Evolutionary conservation across 495 filamentous ascomycete species (phyloP).

Genomic region (Bacidia rubella): DNA sequence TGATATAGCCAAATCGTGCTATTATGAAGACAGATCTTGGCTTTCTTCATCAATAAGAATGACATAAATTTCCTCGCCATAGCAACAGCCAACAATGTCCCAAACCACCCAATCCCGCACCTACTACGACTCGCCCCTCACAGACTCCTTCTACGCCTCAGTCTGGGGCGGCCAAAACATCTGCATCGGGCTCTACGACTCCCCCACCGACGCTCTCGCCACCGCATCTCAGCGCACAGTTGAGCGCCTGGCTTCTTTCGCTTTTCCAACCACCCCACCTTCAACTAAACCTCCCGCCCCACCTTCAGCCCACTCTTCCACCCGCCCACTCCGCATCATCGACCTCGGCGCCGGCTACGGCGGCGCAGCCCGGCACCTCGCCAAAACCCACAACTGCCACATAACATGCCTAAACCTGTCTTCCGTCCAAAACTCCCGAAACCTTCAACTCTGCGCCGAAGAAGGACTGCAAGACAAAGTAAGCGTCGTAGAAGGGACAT

Average conservation of each 20-base stretch:
- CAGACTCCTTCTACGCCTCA: constrained; percentile 16
- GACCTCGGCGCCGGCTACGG: constrained; percentile 53
- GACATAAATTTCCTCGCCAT: too few species aligned
- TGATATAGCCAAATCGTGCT: too few species aligned
- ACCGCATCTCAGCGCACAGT: constrained; percentile 5
- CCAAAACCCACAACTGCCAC: constrained; percentile 7
- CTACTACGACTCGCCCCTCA: constrained; percentile 14
- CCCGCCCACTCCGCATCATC: constrained; percentile 29
- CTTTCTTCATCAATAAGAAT: too few species aligned
- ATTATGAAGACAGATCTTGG: too few species aligned
- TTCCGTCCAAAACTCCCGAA: constrained; percentile 14
- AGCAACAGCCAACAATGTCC: too few species aligned
- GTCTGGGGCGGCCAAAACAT: constrained; percentile 17
- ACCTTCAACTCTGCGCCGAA: not conserved
- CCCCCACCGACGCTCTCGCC: constrained; percentile 1
- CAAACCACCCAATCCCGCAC: constrained; percentile 5
- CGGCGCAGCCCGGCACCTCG: constrained; percentile 38
- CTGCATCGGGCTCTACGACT: constrained; percentile 12
- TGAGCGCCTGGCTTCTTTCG: constrained; percentile 8
- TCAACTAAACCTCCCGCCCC: not conserved
- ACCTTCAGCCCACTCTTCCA: constrained; percentile 7
- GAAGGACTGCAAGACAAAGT: constrained; percentile 4
- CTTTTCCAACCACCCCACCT: constrained; percentile 1
- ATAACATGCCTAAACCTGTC: constrained; percentile 13
- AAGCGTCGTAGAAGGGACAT: constrained; percentile 10